Evolutionary conservation across 1,284 basidiomycete genomes (phyloP).

Genomic region (Boletellus deceptivus): DNA sequence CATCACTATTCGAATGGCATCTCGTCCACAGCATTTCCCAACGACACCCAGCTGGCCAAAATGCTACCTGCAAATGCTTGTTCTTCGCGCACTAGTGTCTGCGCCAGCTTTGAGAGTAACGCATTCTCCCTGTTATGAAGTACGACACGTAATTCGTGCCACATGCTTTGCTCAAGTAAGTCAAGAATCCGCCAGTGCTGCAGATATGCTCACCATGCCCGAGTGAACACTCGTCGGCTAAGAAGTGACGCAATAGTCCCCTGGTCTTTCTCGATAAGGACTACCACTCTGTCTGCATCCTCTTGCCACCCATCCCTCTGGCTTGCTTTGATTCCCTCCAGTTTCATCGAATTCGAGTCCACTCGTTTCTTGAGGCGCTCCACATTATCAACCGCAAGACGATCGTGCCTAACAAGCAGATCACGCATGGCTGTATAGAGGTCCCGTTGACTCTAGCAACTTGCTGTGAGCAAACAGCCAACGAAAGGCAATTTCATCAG

Average conservation of each 20-base stretch:
- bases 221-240: slow-evolving; percentile 77
- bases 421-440: slow-evolving; percentile 84
- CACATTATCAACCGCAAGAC: slow-evolving; percentile 80
- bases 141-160: slow-evolving; percentile 88
- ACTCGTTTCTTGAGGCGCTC: slow-evolving; percentile 84
- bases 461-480: slow-evolving; percentile 11
- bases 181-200: neutral
- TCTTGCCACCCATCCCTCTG: slow-evolving; percentile 80
- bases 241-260: slow-evolving; percentile 68
- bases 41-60: slow-evolving; percentile 67
- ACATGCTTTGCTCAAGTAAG: slow-evolving; percentile 56
- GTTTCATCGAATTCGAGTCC: slow-evolving; percentile 69
- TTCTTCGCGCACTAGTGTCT: slow-evolving; percentile 72
- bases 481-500: neutral
- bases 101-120: slow-evolving; percentile 70
- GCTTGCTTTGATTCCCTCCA: slow-evolving; percentile 66
- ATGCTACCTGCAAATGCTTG: slow-evolving; percentile 61
- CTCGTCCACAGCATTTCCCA: slow-evolving; percentile 65
- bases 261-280: slow-evolving; percentile 74
- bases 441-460: slow-evolving; percentile 74
- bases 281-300: slow-evolving; percentile 73
- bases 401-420: slow-evolving; percentile 79
- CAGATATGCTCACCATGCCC: slow-evolving; percentile 61
- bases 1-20: slow-evolving; percentile 77
- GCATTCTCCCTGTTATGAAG: slow-evolving; percentile 86